These are phyloP conservation scores for Lotus japonicus DNA, from an alignment of 306 rosid species.

Conservation along the genomic window DNA sequence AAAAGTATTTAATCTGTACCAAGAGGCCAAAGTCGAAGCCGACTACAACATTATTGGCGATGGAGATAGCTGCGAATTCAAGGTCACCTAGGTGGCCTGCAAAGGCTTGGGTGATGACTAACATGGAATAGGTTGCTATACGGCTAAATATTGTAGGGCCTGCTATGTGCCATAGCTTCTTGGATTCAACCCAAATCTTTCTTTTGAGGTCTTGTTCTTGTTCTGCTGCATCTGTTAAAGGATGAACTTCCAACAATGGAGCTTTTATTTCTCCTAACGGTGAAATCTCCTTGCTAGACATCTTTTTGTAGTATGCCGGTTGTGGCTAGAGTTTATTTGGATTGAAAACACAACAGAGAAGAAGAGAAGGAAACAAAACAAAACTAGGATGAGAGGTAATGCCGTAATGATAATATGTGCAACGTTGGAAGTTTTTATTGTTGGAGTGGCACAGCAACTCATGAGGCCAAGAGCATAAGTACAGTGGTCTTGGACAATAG, in stretches of 20 bases:
- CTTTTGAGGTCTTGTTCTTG: constrained; percentile 2
- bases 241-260: constrained; percentile 26
- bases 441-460: too few species aligned
- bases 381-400: too few species aligned
- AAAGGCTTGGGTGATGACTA: constrained; percentile 68
- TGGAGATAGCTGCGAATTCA: constrained; percentile 63
- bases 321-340: background rate
- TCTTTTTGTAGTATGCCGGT: background rate
- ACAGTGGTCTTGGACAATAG: too few species aligned
- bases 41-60: constrained; percentile 47
- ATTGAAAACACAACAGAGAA: background rate
- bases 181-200: constrained; percentile 51
- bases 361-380: background rate
- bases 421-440: too few species aligned
- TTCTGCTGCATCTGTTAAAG: background rate
- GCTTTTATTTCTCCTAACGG: constrained; percentile 26
- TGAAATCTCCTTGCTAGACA: constrained; percentile 26
- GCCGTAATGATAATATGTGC: too few species aligned
- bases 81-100: constrained; percentile 76
- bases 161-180: constrained; percentile 70
- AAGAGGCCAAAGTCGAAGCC: constrained; percentile 68
- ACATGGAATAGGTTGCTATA: constrained; percentile 38
- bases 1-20: constrained; percentile 11
- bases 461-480: too few species aligned
- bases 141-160: constrained; percentile 76